Evolutionary conservation across 2,329 filamentous ascomycete species (phyloP).

Genomic region (Thielaviopsis euricoi): DNA sequence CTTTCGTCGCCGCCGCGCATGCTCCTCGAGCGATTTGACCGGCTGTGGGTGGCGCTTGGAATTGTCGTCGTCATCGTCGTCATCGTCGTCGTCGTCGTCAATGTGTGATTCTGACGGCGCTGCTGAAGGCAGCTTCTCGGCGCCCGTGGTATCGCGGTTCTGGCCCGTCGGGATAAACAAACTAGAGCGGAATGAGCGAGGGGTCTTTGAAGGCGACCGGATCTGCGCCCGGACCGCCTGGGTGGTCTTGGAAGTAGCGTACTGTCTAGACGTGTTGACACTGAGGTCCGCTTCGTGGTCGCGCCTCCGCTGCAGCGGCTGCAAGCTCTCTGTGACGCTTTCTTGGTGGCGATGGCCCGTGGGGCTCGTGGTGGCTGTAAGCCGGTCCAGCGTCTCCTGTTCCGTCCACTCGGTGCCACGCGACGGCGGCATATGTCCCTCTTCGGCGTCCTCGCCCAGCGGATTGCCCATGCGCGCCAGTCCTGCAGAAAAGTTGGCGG

Average conservation of each 20-base stretch:
- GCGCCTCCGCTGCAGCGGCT: constrained; percentile 43
- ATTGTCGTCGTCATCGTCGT: constrained; percentile 20
- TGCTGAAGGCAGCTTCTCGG: constrained; percentile 70
- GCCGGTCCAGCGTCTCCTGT: constrained; percentile 50
- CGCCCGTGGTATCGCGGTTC: constrained; percentile 45
- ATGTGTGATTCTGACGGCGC: constrained; percentile 42
- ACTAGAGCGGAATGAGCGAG: constrained; percentile 59
- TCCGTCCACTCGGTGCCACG: constrained; percentile 71
- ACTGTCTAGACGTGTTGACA: constrained; percentile 44
- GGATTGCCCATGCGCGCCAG: constrained; percentile 6
- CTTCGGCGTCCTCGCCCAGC: constrained; percentile 28
- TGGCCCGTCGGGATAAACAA: constrained; percentile 44
- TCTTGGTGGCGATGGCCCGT: constrained; percentile 40
- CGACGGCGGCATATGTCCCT: constrained; percentile 47
- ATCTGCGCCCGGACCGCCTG: constrained; percentile 15
- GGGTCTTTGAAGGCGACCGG: constrained; percentile 50
- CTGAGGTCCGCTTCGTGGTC: constrained; percentile 28
- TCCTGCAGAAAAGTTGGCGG: constrained; percentile 6
- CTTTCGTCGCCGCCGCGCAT: constrained; percentile 11
- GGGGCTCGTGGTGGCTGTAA: constrained; percentile 60
- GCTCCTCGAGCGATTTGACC: constrained; percentile 10
- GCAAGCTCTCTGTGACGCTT: constrained; percentile 61
- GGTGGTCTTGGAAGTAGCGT: constrained; percentile 22
- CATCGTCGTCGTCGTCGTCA: constrained; percentile 18
- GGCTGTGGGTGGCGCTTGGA: neutral